Base-by-base conservation (phyloP, 2,329 filamentous ascomycete genomes). In the Aspergillus sp. region DNA sequence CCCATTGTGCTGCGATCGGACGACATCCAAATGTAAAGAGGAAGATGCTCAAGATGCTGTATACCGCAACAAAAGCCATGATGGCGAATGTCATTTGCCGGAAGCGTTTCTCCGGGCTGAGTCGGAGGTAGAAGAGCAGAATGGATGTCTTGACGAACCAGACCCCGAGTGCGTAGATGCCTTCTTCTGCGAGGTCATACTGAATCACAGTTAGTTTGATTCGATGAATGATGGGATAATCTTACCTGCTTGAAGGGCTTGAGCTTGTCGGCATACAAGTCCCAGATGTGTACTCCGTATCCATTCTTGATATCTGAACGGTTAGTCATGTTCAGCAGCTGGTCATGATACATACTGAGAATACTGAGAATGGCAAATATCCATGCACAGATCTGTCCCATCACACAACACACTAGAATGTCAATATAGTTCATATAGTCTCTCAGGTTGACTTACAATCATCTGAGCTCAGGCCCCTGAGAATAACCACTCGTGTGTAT, bases 111-210 rank as follows among this genome's bases (percentile, higher is more conserved):
- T 52, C 46, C 4, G 49, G 49, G 27, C 38, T 52, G 5, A 52
- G 43, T 9, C 50, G 49, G 7, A 52, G 44, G 27, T 52, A 52
- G 38, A 52, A 52, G 4, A 52, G 43, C 13, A 52, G 44, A 31
- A 52, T 52, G 11, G 50, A 46, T 5, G 47, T 52, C 32, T 52
- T 52, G 38, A 52, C 49, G 27, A 53, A 44, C 48, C 48, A 50
- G 37, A 50, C 40, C 3, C 48, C 48, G 19, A 50, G 42, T 1
- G 43, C 48, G 37, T 40, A 52, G 26, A 50, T 13, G 30, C 44
- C 48, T 30, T 50, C 45, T 30, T 40, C 48, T 6, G 44, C 48
- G 7, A 50, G 42, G 13, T 50, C 48, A 28, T 48, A 41, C 48
- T 50, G 28, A 5, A 7, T 8, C 8, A 36, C 11, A 5, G 7